Evolutionary conservation across 176 grass and related monocot genomes (phyloP).

Genomic region (Tillandsia fasciculata): DNA sequence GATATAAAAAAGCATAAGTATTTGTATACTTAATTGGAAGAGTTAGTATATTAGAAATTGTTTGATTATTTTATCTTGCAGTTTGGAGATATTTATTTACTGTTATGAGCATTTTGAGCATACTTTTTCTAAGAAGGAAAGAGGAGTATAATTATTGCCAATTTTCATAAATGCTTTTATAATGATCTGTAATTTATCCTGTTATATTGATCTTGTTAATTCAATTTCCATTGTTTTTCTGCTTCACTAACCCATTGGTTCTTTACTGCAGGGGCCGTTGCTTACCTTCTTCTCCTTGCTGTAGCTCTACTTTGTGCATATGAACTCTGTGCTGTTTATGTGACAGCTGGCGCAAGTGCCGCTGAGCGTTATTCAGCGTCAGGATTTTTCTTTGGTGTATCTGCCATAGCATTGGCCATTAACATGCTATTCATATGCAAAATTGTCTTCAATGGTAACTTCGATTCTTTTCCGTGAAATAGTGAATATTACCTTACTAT

Average conservation of each 20-base stretch:
- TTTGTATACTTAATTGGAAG: too few species aligned
- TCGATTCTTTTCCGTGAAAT: conserved; percentile 2
- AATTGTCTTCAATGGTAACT: conserved; percentile 94
- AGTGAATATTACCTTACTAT: conserved; percentile 3
- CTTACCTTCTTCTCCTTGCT: conserved; percentile 91
- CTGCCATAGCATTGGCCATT: conserved; percentile 90
- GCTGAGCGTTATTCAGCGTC: conserved; percentile 87
- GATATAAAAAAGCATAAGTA: too few species aligned
- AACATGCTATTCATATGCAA: conserved; percentile 99
- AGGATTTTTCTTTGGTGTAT: conserved; percentile 95
- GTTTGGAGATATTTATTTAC: too few species aligned
- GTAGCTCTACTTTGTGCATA: conserved; percentile 86
- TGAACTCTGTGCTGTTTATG: conserved; percentile 95
- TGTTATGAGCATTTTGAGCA: too few species aligned
- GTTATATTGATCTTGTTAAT: neutral
- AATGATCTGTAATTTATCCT: neutral
- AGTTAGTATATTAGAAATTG: too few species aligned
- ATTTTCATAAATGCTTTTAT: neutral
- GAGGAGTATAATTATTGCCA: neutral
- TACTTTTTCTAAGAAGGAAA: too few species aligned
- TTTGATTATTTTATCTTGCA: too few species aligned
- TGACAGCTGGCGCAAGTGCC: conserved; percentile 73
- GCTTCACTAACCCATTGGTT: conserved; percentile 21
- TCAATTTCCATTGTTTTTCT: conserved; percentile 17
- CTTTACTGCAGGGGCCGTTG: conserved; percentile 76